Conservation (phyloP, 768 basidiomycete genomes). For the Pleurotus pulmonarius region DNA sequence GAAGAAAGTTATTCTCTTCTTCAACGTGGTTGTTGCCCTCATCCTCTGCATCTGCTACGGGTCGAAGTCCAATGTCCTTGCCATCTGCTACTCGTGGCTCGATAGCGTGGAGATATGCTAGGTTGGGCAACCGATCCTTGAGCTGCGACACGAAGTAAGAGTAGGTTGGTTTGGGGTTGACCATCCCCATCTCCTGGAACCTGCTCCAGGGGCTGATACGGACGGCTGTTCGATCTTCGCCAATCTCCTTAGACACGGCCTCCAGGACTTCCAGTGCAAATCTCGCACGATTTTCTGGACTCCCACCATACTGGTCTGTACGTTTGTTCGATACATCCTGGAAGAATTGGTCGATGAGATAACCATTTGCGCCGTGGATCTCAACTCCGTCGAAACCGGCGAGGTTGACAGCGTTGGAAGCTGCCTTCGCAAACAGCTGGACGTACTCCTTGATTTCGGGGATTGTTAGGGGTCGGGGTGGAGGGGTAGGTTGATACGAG, state of each 20-base stretch:
- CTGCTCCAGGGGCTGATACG: constrained; percentile 39
- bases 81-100: constrained; percentile 26
- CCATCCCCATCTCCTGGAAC: constrained; percentile 35
- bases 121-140: constrained; percentile 24
- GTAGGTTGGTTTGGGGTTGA: constrained; percentile 40
- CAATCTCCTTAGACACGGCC: constrained; percentile 39
- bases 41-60: too few species aligned
- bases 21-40: too few species aligned
- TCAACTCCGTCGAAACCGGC: constrained; percentile 26
- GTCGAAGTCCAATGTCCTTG: not conserved
- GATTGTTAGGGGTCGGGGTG: constrained; percentile 32
- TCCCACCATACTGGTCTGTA: constrained; percentile 54
- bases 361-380: constrained; percentile 26
- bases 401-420: constrained; percentile 33
- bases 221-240: constrained; percentile 37
- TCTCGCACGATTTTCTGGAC: constrained; percentile 43
- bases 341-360: constrained; percentile 47
- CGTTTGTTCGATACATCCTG: constrained; percentile 40
- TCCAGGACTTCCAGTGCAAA: constrained; percentile 44
- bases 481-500: constrained; percentile 8
- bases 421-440: constrained; percentile 36
- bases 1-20: too few species aligned
- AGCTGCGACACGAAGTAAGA: constrained; percentile 35
- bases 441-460: constrained; percentile 38
- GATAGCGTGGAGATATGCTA: constrained; percentile 43